Base-by-base conservation (phyloP, 768 basidiomycete species). In the Lactarius quietus region DNA sequence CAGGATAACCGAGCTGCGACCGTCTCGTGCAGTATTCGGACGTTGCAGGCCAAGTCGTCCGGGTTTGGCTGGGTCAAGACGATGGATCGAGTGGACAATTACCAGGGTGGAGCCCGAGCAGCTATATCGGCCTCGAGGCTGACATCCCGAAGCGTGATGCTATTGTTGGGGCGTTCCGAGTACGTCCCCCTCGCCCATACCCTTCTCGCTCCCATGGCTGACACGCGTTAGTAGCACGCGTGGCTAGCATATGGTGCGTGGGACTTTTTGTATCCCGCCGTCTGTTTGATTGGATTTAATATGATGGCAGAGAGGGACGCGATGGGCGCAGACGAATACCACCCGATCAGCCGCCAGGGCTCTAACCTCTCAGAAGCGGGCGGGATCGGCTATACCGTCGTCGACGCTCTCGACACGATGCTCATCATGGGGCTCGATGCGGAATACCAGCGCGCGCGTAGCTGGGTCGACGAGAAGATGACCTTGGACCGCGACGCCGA, bases 271-370 rank as follows among this genome's bases (percentile, higher is more conserved):
- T 31, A 8, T 57, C 38, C 23, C 59, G 9, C 45, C 15, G 56
- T 59, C 53, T 20, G 20, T 54, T 33, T 71, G 57, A 57, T 5
- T 9, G n/a, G n/a, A 52, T 26, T 61, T 71, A 48, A 70, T 60
- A 18, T 61, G 58, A 43, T 23, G 23, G 33, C 77, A 94, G 93
- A 94, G 77, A 78, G 85, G 54, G 87, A 97, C 73, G 95, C 95
- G 2, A 94, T 93, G 86, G 95, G 95, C 1, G 83, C 83, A 62
- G 94, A 97, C 77, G 92, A 96, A 74, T 97, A 93, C 71, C 93
- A 96, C 71, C 95, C 95, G 0, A 81, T 98, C 28, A 83, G 83
- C 59, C 81, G 81, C 57, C 77, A 76, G 31, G 95, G 95, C 5
- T 83, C 84, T 10, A 94, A 98, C 74, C 80, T 98, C 33, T 89